These are phyloP conservation scores for Dipodascus albidus DNA, from an alignment of 805 yeast species.

Conservation along the genomic window DNA sequence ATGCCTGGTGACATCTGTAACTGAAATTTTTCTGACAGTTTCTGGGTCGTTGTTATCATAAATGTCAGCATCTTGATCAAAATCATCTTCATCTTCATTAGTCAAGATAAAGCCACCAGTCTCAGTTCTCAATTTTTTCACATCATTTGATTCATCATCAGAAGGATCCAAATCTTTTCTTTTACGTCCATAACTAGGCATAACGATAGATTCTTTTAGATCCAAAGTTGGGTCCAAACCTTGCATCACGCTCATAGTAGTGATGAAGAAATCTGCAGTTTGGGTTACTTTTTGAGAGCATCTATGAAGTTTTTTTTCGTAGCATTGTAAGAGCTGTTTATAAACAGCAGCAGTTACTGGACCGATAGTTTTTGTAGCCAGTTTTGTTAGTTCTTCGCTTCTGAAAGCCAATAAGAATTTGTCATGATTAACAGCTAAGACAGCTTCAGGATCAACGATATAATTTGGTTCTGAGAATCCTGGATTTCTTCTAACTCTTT, in stretches of 20 bases:
- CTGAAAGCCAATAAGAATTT: slow-evolving; percentile 61
- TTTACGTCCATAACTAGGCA: slow-evolving; percentile 1
- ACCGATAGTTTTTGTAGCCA: slow-evolving; percentile 63
- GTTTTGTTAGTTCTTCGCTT: slow-evolving; percentile 46
- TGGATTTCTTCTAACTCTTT: background rate
- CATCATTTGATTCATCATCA: slow-evolving; percentile 9
- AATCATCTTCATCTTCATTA: slow-evolving; percentile 22
- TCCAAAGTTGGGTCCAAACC: slow-evolving; percentile 13
- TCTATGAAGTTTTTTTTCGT: slow-evolving; percentile 39
- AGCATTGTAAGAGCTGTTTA: slow-evolving; percentile 38
- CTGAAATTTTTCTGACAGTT: slow-evolving; percentile 1
- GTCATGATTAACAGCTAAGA: slow-evolving; percentile 51
- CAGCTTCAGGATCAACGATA: slow-evolving; percentile 14
- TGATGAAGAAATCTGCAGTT: slow-evolving; percentile 21
- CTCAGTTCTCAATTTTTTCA: slow-evolving; percentile 23
- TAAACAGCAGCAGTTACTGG: slow-evolving; percentile 54
- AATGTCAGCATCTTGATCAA: slow-evolving; percentile 24
- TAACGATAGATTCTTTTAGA: slow-evolving; percentile 13
- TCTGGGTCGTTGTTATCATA: slow-evolving; percentile 12
- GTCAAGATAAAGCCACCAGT: slow-evolving; percentile 10
- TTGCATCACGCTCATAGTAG: slow-evolving; percentile 26
- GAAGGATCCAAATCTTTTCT: slow-evolving; percentile 5
- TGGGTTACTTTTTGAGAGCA: slow-evolving; percentile 22
- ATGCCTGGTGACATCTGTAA: slow-evolving; percentile 43
- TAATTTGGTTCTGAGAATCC: background rate